These are phyloP conservation scores for Scedosporium minutisporum DNA, from an alignment of 2,329 filamentous ascomycete species.

Conservation along the genomic window DNA sequence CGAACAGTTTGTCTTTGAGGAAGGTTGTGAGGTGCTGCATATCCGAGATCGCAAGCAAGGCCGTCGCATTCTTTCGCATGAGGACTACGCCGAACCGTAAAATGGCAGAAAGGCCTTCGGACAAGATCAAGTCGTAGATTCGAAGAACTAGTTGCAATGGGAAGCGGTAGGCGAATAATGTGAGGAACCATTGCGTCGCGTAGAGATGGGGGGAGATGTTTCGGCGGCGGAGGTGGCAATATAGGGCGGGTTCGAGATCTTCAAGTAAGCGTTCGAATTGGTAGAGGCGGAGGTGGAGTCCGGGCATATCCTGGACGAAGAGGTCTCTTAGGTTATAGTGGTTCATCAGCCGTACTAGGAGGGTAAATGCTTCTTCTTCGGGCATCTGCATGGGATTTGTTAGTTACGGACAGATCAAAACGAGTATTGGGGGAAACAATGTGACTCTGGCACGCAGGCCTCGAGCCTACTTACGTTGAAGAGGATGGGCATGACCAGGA, in stretches of 20 bases:
- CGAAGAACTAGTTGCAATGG: conserved; percentile 90
- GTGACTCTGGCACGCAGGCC: neutral
- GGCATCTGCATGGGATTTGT: conserved; percentile 55
- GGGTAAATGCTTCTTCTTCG: conserved; percentile 90
- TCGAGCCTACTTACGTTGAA: conserved; percentile 63
- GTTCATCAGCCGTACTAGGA: conserved; percentile 91
- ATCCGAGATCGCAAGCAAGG: conserved; percentile 75
- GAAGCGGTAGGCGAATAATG: conserved; percentile 96
- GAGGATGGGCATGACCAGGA: conserved; percentile 88
- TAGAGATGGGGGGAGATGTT: conserved; percentile 88
- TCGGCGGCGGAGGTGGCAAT: conserved; percentile 83
- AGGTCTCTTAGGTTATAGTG: conserved; percentile 88
- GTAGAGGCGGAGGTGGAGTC: conserved; percentile 84
- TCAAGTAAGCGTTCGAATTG: conserved; percentile 92
- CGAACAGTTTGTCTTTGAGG: conserved; percentile 88
- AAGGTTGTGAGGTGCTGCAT: conserved; percentile 85
- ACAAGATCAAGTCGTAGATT: conserved; percentile 91
- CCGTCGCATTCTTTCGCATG: conserved; percentile 85
- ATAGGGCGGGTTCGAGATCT: conserved; percentile 86
- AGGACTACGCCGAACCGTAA: conserved; percentile 89
- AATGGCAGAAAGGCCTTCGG: conserved; percentile 86
- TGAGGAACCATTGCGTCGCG: conserved; percentile 98
- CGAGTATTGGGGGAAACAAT: neutral
- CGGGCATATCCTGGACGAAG: conserved; percentile 93
- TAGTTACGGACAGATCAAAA: neutral